phyloP scores from a whole-genome alignment of 495 filamentous ascomycete species.

The Aspergillus mulundensis region DNA sequence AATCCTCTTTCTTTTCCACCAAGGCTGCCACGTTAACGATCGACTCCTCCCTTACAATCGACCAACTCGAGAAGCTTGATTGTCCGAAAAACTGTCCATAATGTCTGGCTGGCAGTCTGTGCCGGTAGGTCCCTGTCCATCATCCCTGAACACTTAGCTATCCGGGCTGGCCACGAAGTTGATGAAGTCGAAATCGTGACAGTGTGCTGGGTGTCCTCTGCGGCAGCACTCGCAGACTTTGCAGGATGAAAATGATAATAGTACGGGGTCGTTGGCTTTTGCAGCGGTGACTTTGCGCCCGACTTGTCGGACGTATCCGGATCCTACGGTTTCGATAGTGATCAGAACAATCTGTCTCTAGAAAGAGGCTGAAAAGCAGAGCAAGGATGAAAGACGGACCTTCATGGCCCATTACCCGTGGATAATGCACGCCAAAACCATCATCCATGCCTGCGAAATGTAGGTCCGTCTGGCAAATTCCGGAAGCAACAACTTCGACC shows the following conservation, averaged over 20 bases:
- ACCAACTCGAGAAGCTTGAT: slow-evolving; percentile 30
- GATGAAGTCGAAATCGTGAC: slow-evolving; percentile 28
- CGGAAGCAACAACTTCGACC: slow-evolving; percentile 34
- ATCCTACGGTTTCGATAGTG: slow-evolving; percentile 15
- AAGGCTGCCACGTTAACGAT: slow-evolving; percentile 24
- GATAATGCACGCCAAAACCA: slow-evolving; percentile 18
- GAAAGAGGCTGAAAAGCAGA: not conserved
- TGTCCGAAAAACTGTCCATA: slow-evolving; percentile 36
- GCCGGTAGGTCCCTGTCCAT: too few relatives aligned
- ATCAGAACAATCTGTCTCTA: not conserved
- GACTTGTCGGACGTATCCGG: slow-evolving; percentile 38
- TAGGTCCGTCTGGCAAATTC: slow-evolving; percentile 40
- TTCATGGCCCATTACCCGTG: slow-evolving; percentile 20
- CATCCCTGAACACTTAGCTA: slow-evolving; percentile 12
- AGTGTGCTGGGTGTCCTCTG: slow-evolving; percentile 18
- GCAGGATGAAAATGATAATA: slow-evolving; percentile 38
- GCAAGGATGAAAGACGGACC: slow-evolving; percentile 10
- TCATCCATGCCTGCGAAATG: slow-evolving; percentile 11
- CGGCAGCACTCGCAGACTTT: slow-evolving; percentile 21
- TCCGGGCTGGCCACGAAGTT: slow-evolving; percentile 20
- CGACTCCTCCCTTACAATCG: slow-evolving; percentile 21
- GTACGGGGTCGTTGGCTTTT: slow-evolving; percentile 38
- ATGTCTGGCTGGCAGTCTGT: slow-evolving; percentile 10
- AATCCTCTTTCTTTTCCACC: slow-evolving; percentile 21
- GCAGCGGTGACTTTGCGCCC: slow-evolving; percentile 36